Evolutionary conservation across 2,329 filamentous ascomycete genomes (phyloP), one percentile per base, ranked within the genome.

Genomic region (Helotiales sp.): DNA sequence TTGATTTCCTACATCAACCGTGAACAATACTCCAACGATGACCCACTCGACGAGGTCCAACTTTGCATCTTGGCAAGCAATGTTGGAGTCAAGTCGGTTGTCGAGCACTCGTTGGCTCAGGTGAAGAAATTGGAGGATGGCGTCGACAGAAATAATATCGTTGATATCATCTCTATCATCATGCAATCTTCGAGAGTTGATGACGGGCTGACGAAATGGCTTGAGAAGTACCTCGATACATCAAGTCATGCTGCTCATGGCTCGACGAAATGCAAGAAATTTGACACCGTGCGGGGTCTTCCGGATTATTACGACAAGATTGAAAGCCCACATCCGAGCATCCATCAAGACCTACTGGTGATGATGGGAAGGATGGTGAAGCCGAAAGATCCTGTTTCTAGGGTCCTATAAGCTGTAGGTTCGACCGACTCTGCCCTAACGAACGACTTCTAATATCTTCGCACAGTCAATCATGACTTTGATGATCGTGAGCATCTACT

Each of bases 1-100:
- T 48, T 70, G 24, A 52, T 70, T 29, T 52, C 57, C 1, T 70
- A 56, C 57, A 68, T 70, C 59, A 70, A 70, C 19, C 44, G 49
- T 5, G 67, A 70, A 38, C 29, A 24, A 3, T 65, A 66, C 12
- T 1, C 25, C 0, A 59, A 63, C 9, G 50, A 48, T 2, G 56
- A 44, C 12, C 36, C 64, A 2, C 38, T 66, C 9, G 67, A 70
- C 54, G 63, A 68, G 38, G 66, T 69, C 0, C 66, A 62, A 0
- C 42, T 70, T 2, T 61, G 66, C 25, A 63, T 70, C 2, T 60
- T 70, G 0, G 58, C 64, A 4, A 55, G 52, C 1, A 62, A 57
- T 10, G 46, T 68, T 1, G 57, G 60, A 2, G 53, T 56, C 13
- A 69, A 66, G 40, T 60, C 54, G 5, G 60, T 61, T 0, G 52